These are phyloP conservation scores for Polyporus arcularius DNA, from an alignment of 768 basidiomycete species.

Conservation along the genomic window DNA sequence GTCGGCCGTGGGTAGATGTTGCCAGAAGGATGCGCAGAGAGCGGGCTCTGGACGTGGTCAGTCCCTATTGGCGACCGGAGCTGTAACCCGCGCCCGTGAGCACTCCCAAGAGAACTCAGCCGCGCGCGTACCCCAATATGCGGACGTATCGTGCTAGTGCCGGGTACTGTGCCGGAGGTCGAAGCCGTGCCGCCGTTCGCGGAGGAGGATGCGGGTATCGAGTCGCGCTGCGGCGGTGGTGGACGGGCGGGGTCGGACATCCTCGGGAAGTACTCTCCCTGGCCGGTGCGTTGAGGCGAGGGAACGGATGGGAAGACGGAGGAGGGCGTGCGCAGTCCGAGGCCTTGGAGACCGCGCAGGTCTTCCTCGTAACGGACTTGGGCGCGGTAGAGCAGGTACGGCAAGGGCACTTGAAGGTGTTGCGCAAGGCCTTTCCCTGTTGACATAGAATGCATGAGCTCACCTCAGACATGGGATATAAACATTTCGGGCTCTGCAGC, in stretches of 20 bases:
- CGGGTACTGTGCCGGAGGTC: conserved; percentile 7
- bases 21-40: background rate
- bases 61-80: conserved; percentile 4
- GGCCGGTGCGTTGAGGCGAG: conserved; percentile 14
- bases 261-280: conserved; percentile 27
- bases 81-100: conserved; percentile 48
- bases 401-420: conserved; percentile 78
- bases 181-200: background rate
- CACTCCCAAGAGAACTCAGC: conserved; percentile 62
- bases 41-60: conserved; percentile 4
- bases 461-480: background rate
- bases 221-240: conserved; percentile 7
- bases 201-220: conserved; percentile 1
- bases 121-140: conserved; percentile 64
- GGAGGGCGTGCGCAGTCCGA: conserved; percentile 51
- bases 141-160: conserved; percentile 41
- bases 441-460: background rate
- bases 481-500: background rate
- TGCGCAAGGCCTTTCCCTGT: conserved; percentile 83
- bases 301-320: conserved; percentile 36
- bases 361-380: conserved; percentile 86
- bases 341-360: conserved; percentile 73
- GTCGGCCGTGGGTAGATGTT: conserved; percentile 17
- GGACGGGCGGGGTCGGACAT: conserved; percentile 11
- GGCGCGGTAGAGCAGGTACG: conserved; percentile 82